Conservation (phyloP, 345 rosid species). For the Barbarea vulgaris region DNA sequence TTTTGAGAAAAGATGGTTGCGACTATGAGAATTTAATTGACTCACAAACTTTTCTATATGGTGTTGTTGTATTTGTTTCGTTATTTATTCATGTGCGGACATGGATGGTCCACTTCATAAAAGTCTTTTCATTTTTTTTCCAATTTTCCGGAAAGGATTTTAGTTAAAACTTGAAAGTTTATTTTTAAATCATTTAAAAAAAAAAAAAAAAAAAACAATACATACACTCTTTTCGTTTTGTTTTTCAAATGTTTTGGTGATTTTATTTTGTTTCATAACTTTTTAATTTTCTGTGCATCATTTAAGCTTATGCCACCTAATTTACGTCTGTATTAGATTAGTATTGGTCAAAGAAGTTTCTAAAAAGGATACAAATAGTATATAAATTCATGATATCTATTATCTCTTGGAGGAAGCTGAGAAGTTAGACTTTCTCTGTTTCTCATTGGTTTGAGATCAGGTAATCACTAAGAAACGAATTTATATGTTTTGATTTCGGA, state of each 20-base stretch:
- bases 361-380: no score
- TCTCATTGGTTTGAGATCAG: background rate
- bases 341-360: no score
- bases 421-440: background rate
- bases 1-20: conserved; percentile 22
- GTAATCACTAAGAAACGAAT: no score
- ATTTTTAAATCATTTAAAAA: no score
- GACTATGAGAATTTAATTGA: conserved; percentile 23
- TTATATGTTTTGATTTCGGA: no score
- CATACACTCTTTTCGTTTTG: no score
- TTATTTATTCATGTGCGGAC: conserved; percentile 26
- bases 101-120: conserved; percentile 38
- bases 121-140: conserved; percentile 14
- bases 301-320: background rate
- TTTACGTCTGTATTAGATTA: no score
- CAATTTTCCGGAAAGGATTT: background rate
- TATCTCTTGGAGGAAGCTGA: no score
- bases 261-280: background rate
- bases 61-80: conserved; percentile 17
- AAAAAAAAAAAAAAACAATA: no score
- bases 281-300: background rate
- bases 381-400: no score
- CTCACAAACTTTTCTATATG: conserved; percentile 23
- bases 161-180: background rate
- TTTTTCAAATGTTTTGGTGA: background rate